Base-by-base conservation (phyloP, 345 rosid genomes). In the Citrus sp. region DNA sequence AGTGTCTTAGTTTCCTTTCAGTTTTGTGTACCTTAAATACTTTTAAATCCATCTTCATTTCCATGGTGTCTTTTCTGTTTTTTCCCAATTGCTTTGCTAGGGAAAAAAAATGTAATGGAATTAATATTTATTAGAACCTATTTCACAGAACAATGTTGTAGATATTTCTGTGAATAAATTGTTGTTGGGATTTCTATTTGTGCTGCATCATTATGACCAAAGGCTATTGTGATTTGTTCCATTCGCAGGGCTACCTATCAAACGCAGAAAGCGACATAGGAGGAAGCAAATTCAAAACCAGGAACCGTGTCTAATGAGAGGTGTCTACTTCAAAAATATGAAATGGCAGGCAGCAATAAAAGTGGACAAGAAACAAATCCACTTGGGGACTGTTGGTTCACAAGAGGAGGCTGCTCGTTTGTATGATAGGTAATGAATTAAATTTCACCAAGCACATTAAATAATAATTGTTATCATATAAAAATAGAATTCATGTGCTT, bases 321-420 rank as follows among this genome's bases (percentile, higher is more conserved):
- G 99, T 56, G 99, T 95, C 27, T 95, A 95, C 82, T 95, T 87
- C 91, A 95, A 95, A 86, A 95, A 95, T 77, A 95, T 93, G 98
- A 95, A 95, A 87, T 95, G 99, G 99, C 99, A 95, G 78, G 99
- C 99, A 1, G 99, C 99, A 27, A 95, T 93, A 76, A 95, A 95
- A 84, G 99, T 95, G 37, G 97, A 95, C 73, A 95, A 95, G 90
- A 92, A 92, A 79, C 99, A 95, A 80, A 93, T 95, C 70, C 99
- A 95, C 85, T 85, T 95, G 81, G 99, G 99, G 5, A 95, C 99
- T 14, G 96, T 93, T 58, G 88, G 97, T 83, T 86, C 98, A 38
- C 98, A 95, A 86, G 92, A 91, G 85, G 98, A 93, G 79, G 99
- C 99, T 80, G 98, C 99, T 40, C 96, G 80, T 76, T 88, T 93